These are phyloP conservation scores for Datisca glomerata DNA, from an alignment of 306 rosid species.

Conservation along the genomic window DNA sequence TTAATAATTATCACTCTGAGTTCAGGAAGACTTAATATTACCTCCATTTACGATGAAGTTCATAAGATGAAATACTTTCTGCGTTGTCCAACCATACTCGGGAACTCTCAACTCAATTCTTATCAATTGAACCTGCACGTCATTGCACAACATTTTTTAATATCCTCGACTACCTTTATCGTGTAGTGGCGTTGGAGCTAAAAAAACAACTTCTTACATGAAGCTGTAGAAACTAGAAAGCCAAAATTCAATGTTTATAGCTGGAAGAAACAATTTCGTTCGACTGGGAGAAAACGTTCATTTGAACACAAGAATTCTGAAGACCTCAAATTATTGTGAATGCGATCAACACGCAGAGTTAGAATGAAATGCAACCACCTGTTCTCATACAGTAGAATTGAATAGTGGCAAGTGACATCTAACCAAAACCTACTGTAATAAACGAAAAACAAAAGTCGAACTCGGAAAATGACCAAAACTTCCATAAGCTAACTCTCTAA, in stretches of 20 bases:
- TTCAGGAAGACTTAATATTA: constrained; percentile 7
- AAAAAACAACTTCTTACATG: background rate
- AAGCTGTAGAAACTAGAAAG: background rate
- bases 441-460: background rate
- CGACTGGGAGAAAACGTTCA: background rate
- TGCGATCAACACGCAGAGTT: no score
- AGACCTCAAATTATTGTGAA: no score
- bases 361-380: no score
- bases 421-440: background rate
- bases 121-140: constrained; percentile 59
- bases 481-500: no score
- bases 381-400: background rate
- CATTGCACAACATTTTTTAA: no score
- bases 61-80: constrained; percentile 94
- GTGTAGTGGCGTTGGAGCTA: no score
- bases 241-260: background rate
- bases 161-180: no score
- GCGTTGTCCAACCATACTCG: constrained; percentile 94
- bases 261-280: background rate
- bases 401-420: background rate
- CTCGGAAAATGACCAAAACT: background rate
- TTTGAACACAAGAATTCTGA: background rate
- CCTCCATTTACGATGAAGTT: constrained; percentile 93
- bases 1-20: background rate
- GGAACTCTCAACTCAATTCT: constrained; percentile 97